phyloP scores from a whole-genome alignment of 371 early-diverging fungal genomes.

The Zopfochytrium polystomum region DNA sequence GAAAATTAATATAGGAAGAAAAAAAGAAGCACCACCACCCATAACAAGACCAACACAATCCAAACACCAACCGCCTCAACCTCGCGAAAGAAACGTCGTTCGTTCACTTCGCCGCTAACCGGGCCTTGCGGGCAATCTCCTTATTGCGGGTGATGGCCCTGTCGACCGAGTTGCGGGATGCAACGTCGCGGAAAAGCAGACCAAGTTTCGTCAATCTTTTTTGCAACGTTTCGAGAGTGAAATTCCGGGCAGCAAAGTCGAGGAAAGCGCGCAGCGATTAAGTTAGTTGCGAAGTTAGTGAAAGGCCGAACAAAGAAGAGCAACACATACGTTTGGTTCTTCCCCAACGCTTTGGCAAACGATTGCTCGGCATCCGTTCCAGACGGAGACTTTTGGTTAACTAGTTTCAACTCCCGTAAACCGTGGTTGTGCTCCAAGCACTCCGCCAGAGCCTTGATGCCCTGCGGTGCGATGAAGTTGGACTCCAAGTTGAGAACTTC shows the following conservation, averaged over 20 bases:
- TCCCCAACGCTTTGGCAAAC: constrained; percentile 33
- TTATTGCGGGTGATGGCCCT: constrained; percentile 42
- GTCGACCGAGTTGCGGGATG: constrained; percentile 36
- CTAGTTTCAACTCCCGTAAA: constrained; percentile 36
- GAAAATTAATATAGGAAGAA: too few species aligned
- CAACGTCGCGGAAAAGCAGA: constrained; percentile 32
- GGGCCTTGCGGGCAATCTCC: constrained; percentile 31
- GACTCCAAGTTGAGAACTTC: constrained; percentile 34
- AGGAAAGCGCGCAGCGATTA: neutral
- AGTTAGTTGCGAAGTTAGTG: neutral
- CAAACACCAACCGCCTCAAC: too few species aligned
- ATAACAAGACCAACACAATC: too few species aligned
- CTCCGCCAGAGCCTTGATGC: constrained; percentile 44
- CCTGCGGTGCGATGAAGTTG: constrained; percentile 43
- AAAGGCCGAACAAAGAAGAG: neutral
- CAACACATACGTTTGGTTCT: constrained; percentile 31
- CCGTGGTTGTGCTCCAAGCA: constrained; percentile 28
- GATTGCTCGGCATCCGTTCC: constrained; percentile 48
- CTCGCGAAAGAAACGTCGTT: neutral
- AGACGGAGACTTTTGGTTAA: constrained; percentile 32
- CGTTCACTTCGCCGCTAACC: neutral
- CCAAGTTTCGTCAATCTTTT: constrained; percentile 27
- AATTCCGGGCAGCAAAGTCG: constrained; percentile 6
- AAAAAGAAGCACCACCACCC: too few species aligned
- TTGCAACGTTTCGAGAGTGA: too few species aligned